A percentile compares a stretch with the other conserved stretches of the same genome.
Evolutionary conservation across 495 filamentous ascomycete genomes (phyloP).

Genomic region (Aspergillus haitiensis): DNA sequence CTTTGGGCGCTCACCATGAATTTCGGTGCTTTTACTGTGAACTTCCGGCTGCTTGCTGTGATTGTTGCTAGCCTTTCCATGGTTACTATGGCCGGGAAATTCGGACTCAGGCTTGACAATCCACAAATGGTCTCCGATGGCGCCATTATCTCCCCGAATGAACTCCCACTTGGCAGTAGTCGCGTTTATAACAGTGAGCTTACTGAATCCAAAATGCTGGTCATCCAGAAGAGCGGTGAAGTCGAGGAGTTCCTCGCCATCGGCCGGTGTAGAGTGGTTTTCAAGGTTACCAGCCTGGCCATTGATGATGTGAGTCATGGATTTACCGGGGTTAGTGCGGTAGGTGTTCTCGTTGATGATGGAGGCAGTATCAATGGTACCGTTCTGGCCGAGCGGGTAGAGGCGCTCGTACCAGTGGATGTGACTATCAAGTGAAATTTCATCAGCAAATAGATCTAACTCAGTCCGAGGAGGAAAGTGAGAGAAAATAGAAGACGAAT

Average conservation of each 20-base stretch:
- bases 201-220: slow-evolving; percentile 50
- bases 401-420: slow-evolving; percentile 57
- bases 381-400: slow-evolving; percentile 36
- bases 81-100: too few relatives aligned
- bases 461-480: not conserved
- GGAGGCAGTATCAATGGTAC: slow-evolving; percentile 38
- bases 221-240: slow-evolving; percentile 52
- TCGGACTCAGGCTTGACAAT: slow-evolving; percentile 13
- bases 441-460: too few relatives aligned
- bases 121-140: slow-evolving; percentile 41
- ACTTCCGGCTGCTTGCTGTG: too few relatives aligned
- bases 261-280: slow-evolving; percentile 40
- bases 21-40: too few relatives aligned
- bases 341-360: slow-evolving; percentile 46
- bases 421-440: too few relatives aligned
- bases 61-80: too few relatives aligned
- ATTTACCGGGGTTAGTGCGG: slow-evolving; percentile 39
- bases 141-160: slow-evolving; percentile 45
- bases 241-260: slow-evolving; percentile 32
- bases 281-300: slow-evolving; percentile 49
- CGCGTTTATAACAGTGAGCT: slow-evolving; percentile 46
- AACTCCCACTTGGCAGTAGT: slow-evolving; percentile 47
- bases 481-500: not conserved
- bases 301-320: slow-evolving; percentile 53
- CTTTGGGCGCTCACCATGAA: too few relatives aligned